phyloP scores from a whole-genome alignment of 164 flowering plant species.

The grape (Vitis vinifera) region DNA sequence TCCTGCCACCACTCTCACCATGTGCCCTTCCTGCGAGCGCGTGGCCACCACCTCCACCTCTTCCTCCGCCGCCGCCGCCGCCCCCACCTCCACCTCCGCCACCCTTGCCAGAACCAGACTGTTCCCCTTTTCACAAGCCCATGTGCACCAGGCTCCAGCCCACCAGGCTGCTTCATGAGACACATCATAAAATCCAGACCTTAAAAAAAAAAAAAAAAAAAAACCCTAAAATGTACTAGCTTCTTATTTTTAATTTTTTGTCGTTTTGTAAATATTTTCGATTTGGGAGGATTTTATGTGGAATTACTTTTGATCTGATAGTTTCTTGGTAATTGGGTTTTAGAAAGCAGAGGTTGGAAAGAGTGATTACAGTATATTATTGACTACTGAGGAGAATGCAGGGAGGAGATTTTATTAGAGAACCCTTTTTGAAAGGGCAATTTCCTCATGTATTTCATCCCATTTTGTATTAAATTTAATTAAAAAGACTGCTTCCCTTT shows the following conservation, averaged over 20 bases:
- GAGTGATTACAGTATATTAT: too few species aligned
- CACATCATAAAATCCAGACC: neutral
- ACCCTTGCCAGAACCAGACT: slow-evolving; percentile 7
- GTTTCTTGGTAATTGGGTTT: too few species aligned
- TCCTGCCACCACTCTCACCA: slow-evolving; percentile 91
- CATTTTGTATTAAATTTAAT: too few species aligned
- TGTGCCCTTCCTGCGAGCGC: slow-evolving; percentile 93
- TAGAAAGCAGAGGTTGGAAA: too few species aligned
- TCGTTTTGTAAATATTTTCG: slow-evolving; percentile 5
- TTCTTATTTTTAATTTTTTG: neutral
- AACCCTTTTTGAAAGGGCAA: neutral
- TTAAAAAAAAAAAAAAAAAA: too few species aligned
- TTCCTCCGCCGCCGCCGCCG: slow-evolving; percentile 16
- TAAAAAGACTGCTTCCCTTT: too few species aligned
- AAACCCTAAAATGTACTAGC: too few species aligned
- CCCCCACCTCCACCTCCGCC: slow-evolving; percentile 13
- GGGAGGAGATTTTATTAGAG: too few species aligned
- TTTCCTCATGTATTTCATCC: too few species aligned
- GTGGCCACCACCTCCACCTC: slow-evolving; percentile 52
- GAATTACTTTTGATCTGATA: too few species aligned
- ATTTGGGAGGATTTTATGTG: neutral
- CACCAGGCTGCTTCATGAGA: slow-evolving; percentile 19
- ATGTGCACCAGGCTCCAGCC: slow-evolving; percentile 14
- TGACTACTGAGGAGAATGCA: too few species aligned
- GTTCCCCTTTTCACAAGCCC: slow-evolving; percentile 5